Percentiles rank a stretch among this genome's conserved stretches.
Evolutionary conservation across 2,329 filamentous ascomycete genomes (phyloP).

Genomic region (Fusarium annulatum): DNA sequence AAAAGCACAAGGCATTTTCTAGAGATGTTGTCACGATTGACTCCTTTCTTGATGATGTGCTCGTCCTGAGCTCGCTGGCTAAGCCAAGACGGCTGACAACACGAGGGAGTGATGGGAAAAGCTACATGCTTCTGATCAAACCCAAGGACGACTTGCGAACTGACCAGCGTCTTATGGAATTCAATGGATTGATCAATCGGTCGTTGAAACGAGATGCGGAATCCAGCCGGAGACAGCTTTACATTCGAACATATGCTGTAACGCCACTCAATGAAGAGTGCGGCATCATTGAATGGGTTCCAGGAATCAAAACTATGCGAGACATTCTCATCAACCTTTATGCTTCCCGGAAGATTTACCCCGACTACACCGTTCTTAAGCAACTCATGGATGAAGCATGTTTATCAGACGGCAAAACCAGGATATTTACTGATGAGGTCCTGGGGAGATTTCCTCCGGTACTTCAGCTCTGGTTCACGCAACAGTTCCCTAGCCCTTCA

Average conservation of each 20-base stretch:
- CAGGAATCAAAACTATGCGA: slow-evolving; percentile 91
- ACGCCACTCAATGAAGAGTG: slow-evolving; percentile 98
- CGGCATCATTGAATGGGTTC: slow-evolving; percentile 98
- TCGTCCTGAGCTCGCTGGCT: slow-evolving; percentile 90
- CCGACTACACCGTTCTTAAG: slow-evolving; percentile 76
- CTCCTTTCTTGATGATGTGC: slow-evolving; percentile 85
- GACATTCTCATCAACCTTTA: slow-evolving; percentile 89
- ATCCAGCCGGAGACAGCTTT: slow-evolving; percentile 87
- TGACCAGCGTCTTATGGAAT: slow-evolving; percentile 98
- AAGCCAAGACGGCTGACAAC: slow-evolving; percentile 91
- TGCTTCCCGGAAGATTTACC: slow-evolving; percentile 75
- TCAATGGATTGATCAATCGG: slow-evolving; percentile 97
- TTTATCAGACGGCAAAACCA: slow-evolving; percentile 67
- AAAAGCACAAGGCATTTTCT: slow-evolving; percentile 87
- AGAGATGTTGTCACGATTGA: slow-evolving; percentile 86
- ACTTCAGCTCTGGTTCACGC: slow-evolving; percentile 93
- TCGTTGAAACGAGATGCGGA: slow-evolving; percentile 92
- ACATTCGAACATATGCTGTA: slow-evolving; percentile 97
- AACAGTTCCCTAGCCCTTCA: slow-evolving; percentile 92
- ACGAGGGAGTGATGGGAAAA: slow-evolving; percentile 86
- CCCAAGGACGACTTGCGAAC: slow-evolving; percentile 98
- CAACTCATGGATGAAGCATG: slow-evolving; percentile 72
- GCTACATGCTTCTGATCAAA: slow-evolving; percentile 93
- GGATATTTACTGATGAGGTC: slow-evolving; percentile 76
- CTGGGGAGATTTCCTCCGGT: slow-evolving; percentile 80